phyloP scores from a whole-genome alignment of 257 asterid genomes.

The Solanum bulbocastanum region DNA sequence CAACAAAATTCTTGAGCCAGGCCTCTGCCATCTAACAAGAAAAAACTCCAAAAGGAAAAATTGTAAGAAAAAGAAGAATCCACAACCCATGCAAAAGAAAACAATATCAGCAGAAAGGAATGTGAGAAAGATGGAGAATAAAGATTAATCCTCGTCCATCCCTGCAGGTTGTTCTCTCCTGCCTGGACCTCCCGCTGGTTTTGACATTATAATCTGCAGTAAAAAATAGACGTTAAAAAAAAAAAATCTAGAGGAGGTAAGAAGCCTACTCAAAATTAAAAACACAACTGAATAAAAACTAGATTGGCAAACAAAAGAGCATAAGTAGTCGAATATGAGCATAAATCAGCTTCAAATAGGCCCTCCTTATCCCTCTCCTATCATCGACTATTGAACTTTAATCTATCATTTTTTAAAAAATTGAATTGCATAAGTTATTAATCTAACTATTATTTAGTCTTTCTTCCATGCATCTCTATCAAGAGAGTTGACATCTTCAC shows the following conservation, averaged over 20 bases:
- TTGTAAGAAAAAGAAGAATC: background rate
- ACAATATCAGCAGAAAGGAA: background rate
- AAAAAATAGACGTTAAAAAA: background rate
- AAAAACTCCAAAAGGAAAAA: background rate
- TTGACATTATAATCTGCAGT: constrained; percentile 46
- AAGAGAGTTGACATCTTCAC: background rate
- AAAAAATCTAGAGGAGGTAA: background rate
- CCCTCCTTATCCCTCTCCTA: background rate
- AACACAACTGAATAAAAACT: background rate
- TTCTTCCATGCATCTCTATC: background rate
- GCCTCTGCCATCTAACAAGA: background rate
- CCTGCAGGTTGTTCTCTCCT: constrained; percentile 24
- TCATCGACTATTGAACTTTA: background rate
- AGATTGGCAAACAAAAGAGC: background rate
- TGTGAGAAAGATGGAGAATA: background rate
- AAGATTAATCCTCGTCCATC: constrained; percentile 25
- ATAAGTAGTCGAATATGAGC: background rate
- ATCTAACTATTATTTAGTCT: background rate
- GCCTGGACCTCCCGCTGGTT: constrained; percentile 52
- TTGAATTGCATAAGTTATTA: background rate
- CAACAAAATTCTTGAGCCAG: background rate
- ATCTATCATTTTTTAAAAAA: background rate
- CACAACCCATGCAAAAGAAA: background rate
- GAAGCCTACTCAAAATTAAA: background rate
- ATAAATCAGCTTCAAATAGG: background rate